phyloP scores from a whole-genome alignment of 768 basidiomycete genomes.

The Boletus rex-veris region DNA sequence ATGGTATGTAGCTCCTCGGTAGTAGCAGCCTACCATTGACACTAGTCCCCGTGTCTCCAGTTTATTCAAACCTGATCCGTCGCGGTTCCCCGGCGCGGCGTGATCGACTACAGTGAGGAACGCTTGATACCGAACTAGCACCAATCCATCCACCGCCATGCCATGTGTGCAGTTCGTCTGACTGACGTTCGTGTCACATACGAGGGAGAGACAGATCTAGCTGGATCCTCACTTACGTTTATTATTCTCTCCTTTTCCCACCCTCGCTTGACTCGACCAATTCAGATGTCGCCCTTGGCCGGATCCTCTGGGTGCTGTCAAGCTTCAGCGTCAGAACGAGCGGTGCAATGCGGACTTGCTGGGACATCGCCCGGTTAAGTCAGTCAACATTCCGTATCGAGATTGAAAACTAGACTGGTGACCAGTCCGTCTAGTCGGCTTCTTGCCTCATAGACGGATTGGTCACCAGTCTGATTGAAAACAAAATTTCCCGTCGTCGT shows the following conservation, averaged over 20 bases:
- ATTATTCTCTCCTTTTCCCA: neutral
- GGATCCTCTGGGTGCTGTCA: neutral
- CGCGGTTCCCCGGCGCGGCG: neutral
- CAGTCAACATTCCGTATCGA: neutral
- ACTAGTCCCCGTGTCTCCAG: slow-evolving; percentile 3
- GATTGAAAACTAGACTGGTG: too few relatives aligned
- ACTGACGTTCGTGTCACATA: slow-evolving; percentile 4
- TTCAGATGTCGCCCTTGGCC: neutral
- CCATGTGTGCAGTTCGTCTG: neutral
- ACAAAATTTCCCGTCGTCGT: too few relatives aligned
- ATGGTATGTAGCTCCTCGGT: neutral
- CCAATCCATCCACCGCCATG: neutral
- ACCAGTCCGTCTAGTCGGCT: too few relatives aligned
- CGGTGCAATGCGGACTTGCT: neutral
- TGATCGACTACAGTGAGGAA: neutral
- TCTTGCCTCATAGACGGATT: too few relatives aligned
- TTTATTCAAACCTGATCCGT: slow-evolving; percentile 5
- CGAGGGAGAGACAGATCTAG: neutral
- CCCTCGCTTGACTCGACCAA: neutral
- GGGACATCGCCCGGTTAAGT: neutral
- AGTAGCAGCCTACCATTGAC: neutral
- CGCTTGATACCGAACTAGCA: neutral
- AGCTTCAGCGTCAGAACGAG: neutral
- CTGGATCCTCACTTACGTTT: slow-evolving; percentile 4
- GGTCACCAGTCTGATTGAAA: too few relatives aligned